phyloP scores from a whole-genome alignment of 2,329 filamentous ascomycete genomes.

The Diplodia intermedia region DNA sequence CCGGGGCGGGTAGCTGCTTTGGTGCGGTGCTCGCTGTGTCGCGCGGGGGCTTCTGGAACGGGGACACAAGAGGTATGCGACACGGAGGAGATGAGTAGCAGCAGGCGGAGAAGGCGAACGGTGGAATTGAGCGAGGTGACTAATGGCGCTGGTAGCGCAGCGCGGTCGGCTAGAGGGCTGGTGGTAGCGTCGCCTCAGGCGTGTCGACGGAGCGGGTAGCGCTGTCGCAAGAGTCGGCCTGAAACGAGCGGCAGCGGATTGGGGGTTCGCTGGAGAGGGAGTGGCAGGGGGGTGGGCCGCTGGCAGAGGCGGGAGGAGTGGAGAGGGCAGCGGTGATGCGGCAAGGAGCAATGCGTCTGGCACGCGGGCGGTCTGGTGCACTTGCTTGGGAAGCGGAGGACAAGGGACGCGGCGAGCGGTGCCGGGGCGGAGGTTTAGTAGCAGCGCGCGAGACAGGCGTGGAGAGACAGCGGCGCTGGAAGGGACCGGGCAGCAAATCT shows the following conservation, averaged over 20 bases:
- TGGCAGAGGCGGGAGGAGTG: slow-evolving; percentile 20
- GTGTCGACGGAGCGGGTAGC: slow-evolving; percentile 31
- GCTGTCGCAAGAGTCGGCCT: slow-evolving; percentile 33
- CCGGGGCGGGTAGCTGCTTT: neutral
- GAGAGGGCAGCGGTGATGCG: slow-evolving; percentile 13
- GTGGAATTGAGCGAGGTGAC: slow-evolving; percentile 23
- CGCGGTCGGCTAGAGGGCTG: slow-evolving; percentile 33
- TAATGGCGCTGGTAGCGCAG: slow-evolving; percentile 20
- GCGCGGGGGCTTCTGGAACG: slow-evolving; percentile 42
- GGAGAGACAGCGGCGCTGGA: slow-evolving; percentile 27
- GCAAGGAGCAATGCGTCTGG: slow-evolving; percentile 27
- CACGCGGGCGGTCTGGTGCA: slow-evolving; percentile 1
- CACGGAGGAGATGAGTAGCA: slow-evolving; percentile 1
- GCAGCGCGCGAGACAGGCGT: slow-evolving; percentile 12
- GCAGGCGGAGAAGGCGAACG: slow-evolving; percentile 16
- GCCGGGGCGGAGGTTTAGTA: slow-evolving; percentile 28
- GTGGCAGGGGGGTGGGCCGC: slow-evolving; percentile 31
- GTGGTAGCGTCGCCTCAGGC: slow-evolving; percentile 31
- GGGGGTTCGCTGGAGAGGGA: slow-evolving; percentile 22
- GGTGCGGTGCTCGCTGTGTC: slow-evolving; percentile 13
- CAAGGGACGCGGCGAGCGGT: slow-evolving; percentile 28
- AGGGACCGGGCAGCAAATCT: slow-evolving; percentile 31
- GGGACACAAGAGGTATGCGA: slow-evolving; percentile 38
- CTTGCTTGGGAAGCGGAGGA: slow-evolving; percentile 16
- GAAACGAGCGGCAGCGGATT: slow-evolving; percentile 32